A percentile compares a stretch with the other conserved stretches of the same genome.
phyloP scores from a whole-genome alignment of 495 filamentous ascomycete species.

The Aspergillus mulundensis region DNA sequence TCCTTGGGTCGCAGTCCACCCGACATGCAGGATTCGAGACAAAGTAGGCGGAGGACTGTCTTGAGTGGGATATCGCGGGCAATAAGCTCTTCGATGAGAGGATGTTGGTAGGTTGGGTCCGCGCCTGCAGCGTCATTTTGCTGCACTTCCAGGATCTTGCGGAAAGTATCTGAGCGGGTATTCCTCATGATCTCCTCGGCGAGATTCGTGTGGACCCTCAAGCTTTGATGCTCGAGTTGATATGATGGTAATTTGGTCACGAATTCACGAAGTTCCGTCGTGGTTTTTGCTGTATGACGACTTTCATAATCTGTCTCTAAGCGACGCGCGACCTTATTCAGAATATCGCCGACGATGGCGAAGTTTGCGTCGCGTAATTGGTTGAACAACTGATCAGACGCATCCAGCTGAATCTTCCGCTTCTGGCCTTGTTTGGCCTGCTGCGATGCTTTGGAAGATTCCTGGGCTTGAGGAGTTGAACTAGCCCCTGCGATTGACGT shows the following conservation, averaged over 20 bases:
- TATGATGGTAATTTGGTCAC: slow-evolving; percentile 87
- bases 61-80: slow-evolving; percentile 74
- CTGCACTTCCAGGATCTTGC: slow-evolving; percentile 83
- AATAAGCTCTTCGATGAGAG: slow-evolving; percentile 89
- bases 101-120: slow-evolving; percentile 83
- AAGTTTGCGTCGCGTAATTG: slow-evolving; percentile 92
- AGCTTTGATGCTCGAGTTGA: slow-evolving; percentile 86
- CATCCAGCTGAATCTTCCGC: slow-evolving; percentile 85
- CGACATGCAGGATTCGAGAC: slow-evolving; percentile 84
- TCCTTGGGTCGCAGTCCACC: slow-evolving; percentile 85
- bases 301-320: slow-evolving; percentile 85
- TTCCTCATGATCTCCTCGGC: slow-evolving; percentile 93
- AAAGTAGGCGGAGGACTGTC: slow-evolving; percentile 77
- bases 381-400: slow-evolving; percentile 82
- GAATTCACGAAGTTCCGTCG: slow-evolving; percentile 85
- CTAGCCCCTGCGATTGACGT: slow-evolving; percentile 79
- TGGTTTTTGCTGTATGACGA: slow-evolving; percentile 83
- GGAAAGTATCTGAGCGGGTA: slow-evolving; percentile 84
- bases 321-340: slow-evolving; percentile 88
- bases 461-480: slow-evolving; percentile 49
- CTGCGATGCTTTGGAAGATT: slow-evolving; percentile 51
- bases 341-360: slow-evolving; percentile 79
- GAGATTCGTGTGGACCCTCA: slow-evolving; percentile 86
- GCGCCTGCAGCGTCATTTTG: slow-evolving; percentile 92
- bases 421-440: slow-evolving; percentile 64